A percentile compares a stretch with the other conserved stretches of the same genome.
Evolutionary conservation across 805 yeast genomes (phyloP).

Genomic region (Myxozyma geophila): DNA sequence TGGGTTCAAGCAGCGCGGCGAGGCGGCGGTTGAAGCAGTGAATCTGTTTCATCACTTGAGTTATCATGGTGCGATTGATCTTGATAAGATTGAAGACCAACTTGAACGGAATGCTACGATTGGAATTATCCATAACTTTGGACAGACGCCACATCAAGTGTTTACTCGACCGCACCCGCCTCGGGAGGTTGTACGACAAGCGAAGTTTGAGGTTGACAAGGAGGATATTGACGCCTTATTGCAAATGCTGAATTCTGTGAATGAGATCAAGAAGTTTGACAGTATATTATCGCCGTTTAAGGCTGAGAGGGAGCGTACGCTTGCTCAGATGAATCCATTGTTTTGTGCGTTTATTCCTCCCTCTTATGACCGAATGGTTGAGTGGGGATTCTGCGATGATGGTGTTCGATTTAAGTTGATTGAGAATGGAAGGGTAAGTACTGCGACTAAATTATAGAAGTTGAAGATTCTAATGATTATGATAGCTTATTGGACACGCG

Average conservation of each 20-base stretch:
- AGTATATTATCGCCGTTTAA: constrained; percentile 19
- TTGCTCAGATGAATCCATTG: constrained; percentile 28
- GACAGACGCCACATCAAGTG: constrained; percentile 82
- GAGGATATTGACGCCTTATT: constrained; percentile 24
- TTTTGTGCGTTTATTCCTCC: constrained; percentile 34
- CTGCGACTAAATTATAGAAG: no score
- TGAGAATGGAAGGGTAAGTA: constrained; percentile 34
- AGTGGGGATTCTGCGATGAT: constrained; percentile 38
- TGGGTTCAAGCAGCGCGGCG: constrained; percentile 79
- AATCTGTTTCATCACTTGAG: constrained; percentile 86
- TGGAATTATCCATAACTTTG: constrained; percentile 88
- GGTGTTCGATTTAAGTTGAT: constrained; percentile 37
- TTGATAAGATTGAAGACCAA: constrained; percentile 74
- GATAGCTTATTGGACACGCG: constrained; percentile 32
- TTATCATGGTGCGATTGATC: constrained; percentile 79
- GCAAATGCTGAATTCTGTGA: constrained; percentile 28
- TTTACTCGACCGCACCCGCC: constrained; percentile 70
- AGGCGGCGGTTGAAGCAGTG: constrained; percentile 63
- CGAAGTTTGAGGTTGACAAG: constrained; percentile 27
- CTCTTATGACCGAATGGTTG: constrained; percentile 34
- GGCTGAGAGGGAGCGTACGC: constrained; percentile 27
- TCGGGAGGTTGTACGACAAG: constrained; percentile 45
- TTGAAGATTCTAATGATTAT: neutral
- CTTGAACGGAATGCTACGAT: constrained; percentile 75
- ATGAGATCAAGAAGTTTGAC: constrained; percentile 24